Conservation (phyloP, 1,284 basidiomycete genomes). For the Puccinia polysora region DNA sequence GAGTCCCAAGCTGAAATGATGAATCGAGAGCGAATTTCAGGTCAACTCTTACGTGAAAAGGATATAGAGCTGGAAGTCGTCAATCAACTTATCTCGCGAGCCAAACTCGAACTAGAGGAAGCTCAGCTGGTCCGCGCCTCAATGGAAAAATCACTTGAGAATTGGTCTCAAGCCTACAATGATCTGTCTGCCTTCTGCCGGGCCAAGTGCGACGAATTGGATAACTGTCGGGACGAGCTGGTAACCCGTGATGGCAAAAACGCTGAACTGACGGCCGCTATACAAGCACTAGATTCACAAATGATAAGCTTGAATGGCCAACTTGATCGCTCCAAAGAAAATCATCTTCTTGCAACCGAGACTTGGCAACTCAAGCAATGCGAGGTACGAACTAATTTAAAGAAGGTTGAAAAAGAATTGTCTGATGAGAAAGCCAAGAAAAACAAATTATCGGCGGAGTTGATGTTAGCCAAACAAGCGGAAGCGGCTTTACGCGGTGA, state of each 20-base stretch:
- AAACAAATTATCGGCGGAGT: background rate
- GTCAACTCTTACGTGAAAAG: background rate
- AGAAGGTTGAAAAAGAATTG: slow-evolving; percentile 16
- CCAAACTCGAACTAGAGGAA: background rate
- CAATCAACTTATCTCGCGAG: background rate
- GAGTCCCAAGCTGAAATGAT: background rate
- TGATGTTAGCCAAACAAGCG: slow-evolving; percentile 30
- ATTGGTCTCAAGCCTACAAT: background rate
- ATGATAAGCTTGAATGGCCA: background rate
- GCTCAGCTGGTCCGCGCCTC: background rate
- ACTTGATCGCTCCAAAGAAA: background rate
- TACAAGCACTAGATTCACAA: background rate
- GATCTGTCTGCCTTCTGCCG: background rate
- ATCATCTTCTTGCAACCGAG: slow-evolving; percentile 2
- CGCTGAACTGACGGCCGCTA: slow-evolving; percentile 1
- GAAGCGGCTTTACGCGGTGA: slow-evolving; percentile 22
- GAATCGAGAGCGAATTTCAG: background rate
- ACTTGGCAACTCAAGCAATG: slow-evolving; percentile 18
- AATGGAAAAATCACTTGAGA: slow-evolving; percentile 4
- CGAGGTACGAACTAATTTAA: background rate
- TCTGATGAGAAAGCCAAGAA: slow-evolving; percentile 23
- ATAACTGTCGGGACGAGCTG: background rate
- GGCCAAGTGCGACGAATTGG: background rate
- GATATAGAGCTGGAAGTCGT: slow-evolving; percentile 8
- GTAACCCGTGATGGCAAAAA: background rate